Percentiles rank a stretch among this genome's conserved stretches.
phyloP scores from a whole-genome alignment of 257 asterid species.

The Knoxia roxburghii region DNA sequence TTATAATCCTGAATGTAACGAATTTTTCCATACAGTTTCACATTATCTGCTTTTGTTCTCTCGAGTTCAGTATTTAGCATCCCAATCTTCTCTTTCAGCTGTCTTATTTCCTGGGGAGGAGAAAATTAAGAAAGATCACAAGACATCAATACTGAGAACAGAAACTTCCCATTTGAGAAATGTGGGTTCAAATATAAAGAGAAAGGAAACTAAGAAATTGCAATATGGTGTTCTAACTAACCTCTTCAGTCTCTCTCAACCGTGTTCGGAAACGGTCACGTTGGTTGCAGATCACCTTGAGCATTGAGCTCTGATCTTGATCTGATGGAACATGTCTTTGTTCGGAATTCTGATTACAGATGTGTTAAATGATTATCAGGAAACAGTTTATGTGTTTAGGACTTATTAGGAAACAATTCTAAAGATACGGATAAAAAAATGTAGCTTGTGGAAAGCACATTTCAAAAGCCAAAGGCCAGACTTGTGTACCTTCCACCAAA shows the following conservation, averaged over 20 bases:
- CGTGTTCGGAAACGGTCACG: slow-evolving; percentile 97
- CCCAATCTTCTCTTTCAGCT: slow-evolving; percentile 84
- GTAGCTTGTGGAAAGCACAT: neutral
- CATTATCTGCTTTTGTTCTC: slow-evolving; percentile 95
- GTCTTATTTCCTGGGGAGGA: slow-evolving; percentile 75
- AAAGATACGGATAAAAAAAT: neutral
- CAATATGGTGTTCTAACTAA: slow-evolving; percentile 8
- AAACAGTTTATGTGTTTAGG: no score
- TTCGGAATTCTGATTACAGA: slow-evolving; percentile 52
- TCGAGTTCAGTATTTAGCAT: slow-evolving; percentile 74
- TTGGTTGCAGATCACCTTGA: slow-evolving; percentile 97
- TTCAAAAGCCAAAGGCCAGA: neutral
- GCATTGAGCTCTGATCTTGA: slow-evolving; percentile 95
- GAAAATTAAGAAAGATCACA: slow-evolving; percentile 13
- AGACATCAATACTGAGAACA: slow-evolving; percentile 13
- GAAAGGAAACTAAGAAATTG: neutral
- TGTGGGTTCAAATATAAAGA: neutral
- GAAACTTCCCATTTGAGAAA: slow-evolving; percentile 1
- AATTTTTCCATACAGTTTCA: slow-evolving; percentile 91
- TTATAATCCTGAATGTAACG: slow-evolving; percentile 98
- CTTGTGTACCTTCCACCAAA: neutral
- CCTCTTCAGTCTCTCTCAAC: slow-evolving; percentile 98
- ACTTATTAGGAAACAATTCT: no score
- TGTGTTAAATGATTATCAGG: no score
- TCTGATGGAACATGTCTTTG: slow-evolving; percentile 65